Evolutionary conservation across 495 filamentous ascomycete genomes (phyloP), one percentile per base, ranked within the genome.

Genomic region (Lasiosphaeria hispida): DNA sequence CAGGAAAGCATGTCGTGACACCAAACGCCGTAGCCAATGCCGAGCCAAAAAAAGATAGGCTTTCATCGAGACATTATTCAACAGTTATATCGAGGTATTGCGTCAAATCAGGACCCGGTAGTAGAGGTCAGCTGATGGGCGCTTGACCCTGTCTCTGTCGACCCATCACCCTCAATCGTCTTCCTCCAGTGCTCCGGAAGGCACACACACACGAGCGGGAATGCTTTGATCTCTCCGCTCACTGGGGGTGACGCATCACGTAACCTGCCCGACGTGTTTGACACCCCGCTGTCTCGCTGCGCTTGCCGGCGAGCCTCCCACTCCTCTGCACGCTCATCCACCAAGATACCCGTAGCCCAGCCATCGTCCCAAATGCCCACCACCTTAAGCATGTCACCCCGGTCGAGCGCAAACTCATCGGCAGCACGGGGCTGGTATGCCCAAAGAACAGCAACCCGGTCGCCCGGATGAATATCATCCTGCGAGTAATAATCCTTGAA

Each of bases 361-460:
- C 95, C 95, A 75, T 99, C 95, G 69, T 99, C 95, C 95, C 95
- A 99, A 60, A 99, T 97, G 39, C 95, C 95, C 49, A 99, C 89
- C 34, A 99, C 88, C 74, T 96, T 96, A 57, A 99, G 79, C 94
- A 99, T 97, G 73, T 99, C 95, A 44, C 95, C 95, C 51, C 95
- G 85, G 59, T 97, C 94, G 30, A 99, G 79, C 57, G 88, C 83
- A 65, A 96, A 97, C 68, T 99, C 95, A 65, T 99, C 95, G 30
- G 84, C 84, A 3, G 95, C 95, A 40, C 95, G 85, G 23, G 95
- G 92, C 66, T 94, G 87, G 67, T 99, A 99, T 7, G 95, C 94
- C 95, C 95, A 99, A 30, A 99, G 82, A 7, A 89, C 89, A 10
- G 94, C 82, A 30, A 99, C 95, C 55, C 85, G 87, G 65, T 97